Conservation (phyloP, 495 filamentous ascomycete species). For the Neurospora intermedia region DNA sequence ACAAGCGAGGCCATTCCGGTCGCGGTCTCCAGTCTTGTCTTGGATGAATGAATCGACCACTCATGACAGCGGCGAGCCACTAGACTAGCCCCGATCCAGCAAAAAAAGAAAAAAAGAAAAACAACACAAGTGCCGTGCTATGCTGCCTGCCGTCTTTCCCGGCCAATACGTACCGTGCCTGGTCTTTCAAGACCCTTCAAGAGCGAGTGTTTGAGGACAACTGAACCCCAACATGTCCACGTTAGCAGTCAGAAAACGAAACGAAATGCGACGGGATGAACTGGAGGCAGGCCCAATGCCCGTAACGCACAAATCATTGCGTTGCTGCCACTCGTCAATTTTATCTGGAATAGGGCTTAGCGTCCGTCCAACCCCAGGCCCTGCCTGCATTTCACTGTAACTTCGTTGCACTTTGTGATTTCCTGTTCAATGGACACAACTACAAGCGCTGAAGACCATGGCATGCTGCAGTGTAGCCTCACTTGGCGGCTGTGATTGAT, state of each 20-base stretch:
- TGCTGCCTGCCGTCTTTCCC: background rate
- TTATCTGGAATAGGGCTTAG: slow-evolving; percentile 37
- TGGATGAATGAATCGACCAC: background rate
- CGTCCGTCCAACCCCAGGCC: slow-evolving; percentile 4
- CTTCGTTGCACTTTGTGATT: background rate
- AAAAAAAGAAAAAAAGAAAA: background rate
- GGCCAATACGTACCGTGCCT: no score
- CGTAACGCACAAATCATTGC: background rate
- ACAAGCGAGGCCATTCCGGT: background rate
- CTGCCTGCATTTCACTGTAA: background rate
- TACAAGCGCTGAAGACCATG: background rate
- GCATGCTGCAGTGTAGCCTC: background rate
- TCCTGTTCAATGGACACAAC: background rate
- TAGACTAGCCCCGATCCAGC: background rate
- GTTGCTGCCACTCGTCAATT: slow-evolving; percentile 28
- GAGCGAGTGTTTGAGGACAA: background rate
- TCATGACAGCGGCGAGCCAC: background rate
- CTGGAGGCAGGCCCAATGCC: background rate
- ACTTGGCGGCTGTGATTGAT: no score
- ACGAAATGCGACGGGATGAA: background rate
- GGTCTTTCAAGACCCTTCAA: background rate
- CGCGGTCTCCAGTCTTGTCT: background rate
- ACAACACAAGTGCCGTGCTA: background rate
- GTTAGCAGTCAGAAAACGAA: background rate
- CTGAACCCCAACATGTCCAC: background rate